Evolutionary conservation across 768 basidiomycete species (phyloP), one percentile per base, ranked within the genome.

Genomic region (Panaeolus papilionaceus): DNA sequence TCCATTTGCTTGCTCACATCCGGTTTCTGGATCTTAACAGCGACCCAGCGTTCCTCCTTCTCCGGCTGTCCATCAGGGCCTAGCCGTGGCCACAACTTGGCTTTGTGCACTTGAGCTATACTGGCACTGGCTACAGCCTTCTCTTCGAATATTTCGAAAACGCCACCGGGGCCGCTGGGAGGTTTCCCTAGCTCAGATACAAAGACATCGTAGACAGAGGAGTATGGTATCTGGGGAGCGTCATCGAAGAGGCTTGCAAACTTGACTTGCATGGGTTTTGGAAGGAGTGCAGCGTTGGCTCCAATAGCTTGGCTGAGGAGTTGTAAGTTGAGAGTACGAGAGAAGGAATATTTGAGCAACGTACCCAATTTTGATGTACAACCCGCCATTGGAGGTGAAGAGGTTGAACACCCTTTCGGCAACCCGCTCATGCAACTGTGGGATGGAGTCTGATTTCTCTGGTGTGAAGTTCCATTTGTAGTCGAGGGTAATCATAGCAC

Each of bases 21-120:
- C 2, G 94, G 95, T 73, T 96, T 97, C 80, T 98, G 95, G 23
- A 94, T 83, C 80, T 98, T 98, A 68, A 98, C 96, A 0, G 96
- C 96, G 1, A 98, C 95, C 87, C 91, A 91, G 40, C 85, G 81
- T 38, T 81, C 84, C 65, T 82, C 81, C 9, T 76, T 76, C 63
- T 83, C 80, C 8, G 69, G 67, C 62, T 71, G 65, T 26, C 78
- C 78, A 61, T 76, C 70, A 10, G 71, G 63, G 11, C 78, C 81
- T 5, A 79, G 72, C 33, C 51, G 72, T 0, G 83, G 80, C 82
- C 85, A 83, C 16, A 85, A 71, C 64, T 83, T 84, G 4, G 96
- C 96, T 54, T 85, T 84, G 75, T 98, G 96, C 0, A 98, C 96
- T 75, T 98, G 96, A 0, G 96, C 96, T 66, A 98, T 91, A 71